Conservation (phyloP, 2,329 filamentous ascomycete genomes). For the Thelonectria blattea region DNA sequence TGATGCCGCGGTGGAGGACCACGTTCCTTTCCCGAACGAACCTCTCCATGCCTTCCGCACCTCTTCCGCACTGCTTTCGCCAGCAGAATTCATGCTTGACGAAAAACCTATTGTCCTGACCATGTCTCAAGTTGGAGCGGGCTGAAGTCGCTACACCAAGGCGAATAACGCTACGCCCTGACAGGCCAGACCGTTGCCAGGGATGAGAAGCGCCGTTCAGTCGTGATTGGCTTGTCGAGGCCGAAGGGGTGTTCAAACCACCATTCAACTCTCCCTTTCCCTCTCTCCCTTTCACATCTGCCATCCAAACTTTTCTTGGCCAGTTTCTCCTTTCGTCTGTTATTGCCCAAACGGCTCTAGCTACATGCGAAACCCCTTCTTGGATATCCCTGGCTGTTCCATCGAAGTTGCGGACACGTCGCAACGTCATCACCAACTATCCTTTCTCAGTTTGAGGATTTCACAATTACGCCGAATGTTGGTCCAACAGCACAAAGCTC, state of each 20-base stretch:
- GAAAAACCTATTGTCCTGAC: too few relatives aligned
- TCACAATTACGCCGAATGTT: background rate
- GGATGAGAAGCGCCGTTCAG: background rate
- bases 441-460: background rate
- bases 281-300: background rate
- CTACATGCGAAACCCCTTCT: background rate
- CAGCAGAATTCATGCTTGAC: background rate
- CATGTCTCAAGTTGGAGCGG: background rate
- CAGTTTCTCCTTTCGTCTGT: background rate
- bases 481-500: slow-evolving; percentile 5
- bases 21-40: background rate
- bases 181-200: background rate
- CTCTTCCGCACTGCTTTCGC: too few relatives aligned
- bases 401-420: background rate
- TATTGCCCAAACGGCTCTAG: background rate
- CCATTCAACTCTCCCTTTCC: background rate
- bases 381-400: background rate
- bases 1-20: background rate
- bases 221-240: background rate
- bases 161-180: background rate
- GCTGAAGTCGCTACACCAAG: background rate
- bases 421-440: background rate
- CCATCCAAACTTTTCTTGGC: background rate
- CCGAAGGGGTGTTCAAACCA: background rate
- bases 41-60: background rate